Conservation (phyloP, 495 filamentous ascomycete species). For the Talaromyces wortmannii region DNA sequence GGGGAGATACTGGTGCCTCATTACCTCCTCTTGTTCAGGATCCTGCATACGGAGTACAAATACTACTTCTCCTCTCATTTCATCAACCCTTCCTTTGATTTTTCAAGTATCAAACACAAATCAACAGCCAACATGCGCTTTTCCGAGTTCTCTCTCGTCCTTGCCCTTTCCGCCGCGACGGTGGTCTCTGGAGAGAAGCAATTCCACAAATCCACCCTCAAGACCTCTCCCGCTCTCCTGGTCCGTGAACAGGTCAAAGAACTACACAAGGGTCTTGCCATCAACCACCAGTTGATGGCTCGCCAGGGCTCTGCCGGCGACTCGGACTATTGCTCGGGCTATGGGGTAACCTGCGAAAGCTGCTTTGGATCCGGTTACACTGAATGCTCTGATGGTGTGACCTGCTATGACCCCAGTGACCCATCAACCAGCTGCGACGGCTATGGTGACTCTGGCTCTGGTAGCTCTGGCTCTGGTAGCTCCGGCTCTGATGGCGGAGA, state of each 20-base stretch:
- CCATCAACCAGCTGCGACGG: not conserved
- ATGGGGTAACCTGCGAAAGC: not conserved
- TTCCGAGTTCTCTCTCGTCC: conserved; percentile 1
- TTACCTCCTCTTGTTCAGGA: not conserved
- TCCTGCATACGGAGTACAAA: not conserved
- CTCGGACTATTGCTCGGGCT: not conserved
- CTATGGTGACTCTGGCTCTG: not conserved
- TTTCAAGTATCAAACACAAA: not conserved
- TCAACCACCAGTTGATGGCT: not conserved
- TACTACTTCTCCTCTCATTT: not conserved
- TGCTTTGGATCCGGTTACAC: not conserved
- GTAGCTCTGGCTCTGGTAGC: not conserved
- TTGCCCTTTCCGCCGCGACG: not conserved
- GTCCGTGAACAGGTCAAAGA: not conserved
- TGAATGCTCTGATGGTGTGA: not conserved
- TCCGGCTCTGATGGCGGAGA: not conserved
- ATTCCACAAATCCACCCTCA: not conserved
- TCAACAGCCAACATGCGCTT: not conserved
- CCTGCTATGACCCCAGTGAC: not conserved
- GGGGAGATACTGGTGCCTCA: not conserved
- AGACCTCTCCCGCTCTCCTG: not conserved
- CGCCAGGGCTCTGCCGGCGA: conserved; percentile 3
- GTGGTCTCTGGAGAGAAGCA: not conserved
- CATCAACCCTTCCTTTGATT: too few relatives aligned
- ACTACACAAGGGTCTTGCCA: not conserved